Conservation (phyloP, 164 flowering plant species). For the Vitis cinerea region DNA sequence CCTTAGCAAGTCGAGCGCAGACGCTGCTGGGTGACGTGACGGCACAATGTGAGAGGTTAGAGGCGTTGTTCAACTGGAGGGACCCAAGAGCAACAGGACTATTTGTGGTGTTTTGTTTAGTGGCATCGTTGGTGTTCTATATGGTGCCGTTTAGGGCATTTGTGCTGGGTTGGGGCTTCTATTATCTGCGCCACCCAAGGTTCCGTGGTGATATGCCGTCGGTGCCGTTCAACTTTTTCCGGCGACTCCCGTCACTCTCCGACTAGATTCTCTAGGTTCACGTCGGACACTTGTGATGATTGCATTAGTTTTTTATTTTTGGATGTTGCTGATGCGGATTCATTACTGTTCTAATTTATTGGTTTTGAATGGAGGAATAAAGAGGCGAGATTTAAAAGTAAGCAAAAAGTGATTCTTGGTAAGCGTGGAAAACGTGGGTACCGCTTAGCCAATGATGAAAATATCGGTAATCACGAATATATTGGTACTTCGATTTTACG, state of each 20-base stretch:
- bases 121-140: constrained; percentile 66
- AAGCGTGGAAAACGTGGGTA: no score
- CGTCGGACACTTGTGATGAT: no score
- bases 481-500: no score
- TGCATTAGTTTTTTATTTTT: no score
- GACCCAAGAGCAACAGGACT: no score
- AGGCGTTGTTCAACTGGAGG: constrained; percentile 73
- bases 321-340: no score
- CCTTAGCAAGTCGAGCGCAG: constrained; percentile 81
- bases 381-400: no score
- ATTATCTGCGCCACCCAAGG: constrained; percentile 64
- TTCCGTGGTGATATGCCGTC: constrained; percentile 89
- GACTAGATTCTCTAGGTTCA: constrained; percentile 63
- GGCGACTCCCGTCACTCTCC: constrained; percentile 77
- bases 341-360: no score
- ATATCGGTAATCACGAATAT: no score
- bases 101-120: constrained; percentile 66
- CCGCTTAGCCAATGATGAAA: no score
- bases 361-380: no score
- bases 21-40: constrained; percentile 85
- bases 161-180: constrained; percentile 58
- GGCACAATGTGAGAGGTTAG: constrained; percentile 85
- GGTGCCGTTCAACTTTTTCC: constrained; percentile 70
- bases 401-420: no score
- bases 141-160: constrained; percentile 68